phyloP scores from a whole-genome alignment of 2,329 filamentous ascomycete genomes.

The Aschersonia sp. region DNA sequence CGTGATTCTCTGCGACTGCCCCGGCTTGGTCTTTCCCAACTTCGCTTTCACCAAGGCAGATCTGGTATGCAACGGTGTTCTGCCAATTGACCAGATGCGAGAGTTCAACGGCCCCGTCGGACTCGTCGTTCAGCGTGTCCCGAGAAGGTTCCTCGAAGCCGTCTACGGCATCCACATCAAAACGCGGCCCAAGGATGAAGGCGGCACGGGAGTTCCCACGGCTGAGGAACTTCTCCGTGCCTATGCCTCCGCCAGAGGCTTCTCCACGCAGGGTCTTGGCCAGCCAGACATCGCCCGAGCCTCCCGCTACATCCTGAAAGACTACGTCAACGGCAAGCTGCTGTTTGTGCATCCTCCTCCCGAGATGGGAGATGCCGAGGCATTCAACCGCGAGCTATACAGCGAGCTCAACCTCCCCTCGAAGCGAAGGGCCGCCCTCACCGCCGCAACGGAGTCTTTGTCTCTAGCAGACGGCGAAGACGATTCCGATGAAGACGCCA shows the following conservation, averaged over 20 bases:
- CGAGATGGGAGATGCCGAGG: constrained; percentile 48
- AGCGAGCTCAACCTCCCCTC: constrained; percentile 68
- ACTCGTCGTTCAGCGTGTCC: constrained; percentile 73
- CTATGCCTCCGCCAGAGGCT: constrained; percentile 81
- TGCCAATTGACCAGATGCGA: constrained; percentile 91
- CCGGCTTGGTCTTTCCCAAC: constrained; percentile 95
- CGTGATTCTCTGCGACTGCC: constrained; percentile 92
- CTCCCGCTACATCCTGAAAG: constrained; percentile 80
- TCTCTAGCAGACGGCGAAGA: constrained; percentile 21
- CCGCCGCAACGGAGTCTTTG: constrained; percentile 31
- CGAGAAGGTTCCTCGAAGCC: constrained; percentile 77
- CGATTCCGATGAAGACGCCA: constrained; percentile 25
- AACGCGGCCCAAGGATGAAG: constrained; percentile 73
- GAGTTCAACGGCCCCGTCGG: constrained; percentile 81
- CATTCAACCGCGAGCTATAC: constrained; percentile 87
- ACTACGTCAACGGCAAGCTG: constrained; percentile 94
- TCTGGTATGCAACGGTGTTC: constrained; percentile 83
- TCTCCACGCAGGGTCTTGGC: constrained; percentile 76
- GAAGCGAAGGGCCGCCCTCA: constrained; percentile 58
- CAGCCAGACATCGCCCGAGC: constrained; percentile 90
- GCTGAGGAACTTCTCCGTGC: constrained; percentile 73
- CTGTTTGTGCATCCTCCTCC: constrained; percentile 86
- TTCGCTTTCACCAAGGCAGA: constrained; percentile 95
- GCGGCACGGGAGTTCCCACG: constrained; percentile 76
- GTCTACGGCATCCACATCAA: constrained; percentile 86